These are phyloP conservation scores for Poa pratensis DNA, from an alignment of 176 grass and related monocot species.

Conservation along the genomic window DNA sequence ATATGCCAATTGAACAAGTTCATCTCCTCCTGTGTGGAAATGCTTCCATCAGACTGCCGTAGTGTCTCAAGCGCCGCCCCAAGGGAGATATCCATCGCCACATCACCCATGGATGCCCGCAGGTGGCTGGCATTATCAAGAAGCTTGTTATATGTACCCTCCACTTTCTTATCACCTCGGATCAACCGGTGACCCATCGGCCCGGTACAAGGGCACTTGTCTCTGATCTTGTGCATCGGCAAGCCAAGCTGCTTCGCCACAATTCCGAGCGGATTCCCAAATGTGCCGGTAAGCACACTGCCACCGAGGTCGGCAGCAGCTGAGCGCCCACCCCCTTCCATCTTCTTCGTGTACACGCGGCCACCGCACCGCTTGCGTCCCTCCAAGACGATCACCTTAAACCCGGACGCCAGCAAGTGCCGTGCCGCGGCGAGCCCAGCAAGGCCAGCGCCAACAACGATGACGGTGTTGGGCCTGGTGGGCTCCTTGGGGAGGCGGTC, in stretches of 20 bases:
- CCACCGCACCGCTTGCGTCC: slow-evolving; percentile 89
- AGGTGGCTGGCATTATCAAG: slow-evolving; percentile 80
- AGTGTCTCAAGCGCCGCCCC: slow-evolving; percentile 87
- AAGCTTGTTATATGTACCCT: slow-evolving; percentile 83
- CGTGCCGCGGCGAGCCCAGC: slow-evolving; percentile 82
- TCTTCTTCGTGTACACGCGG: slow-evolving; percentile 93
- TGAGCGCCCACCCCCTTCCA: slow-evolving; percentile 75
- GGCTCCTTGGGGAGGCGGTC: slow-evolving; percentile 78
- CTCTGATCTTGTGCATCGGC: slow-evolving; percentile 85
- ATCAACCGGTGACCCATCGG: slow-evolving; percentile 78
- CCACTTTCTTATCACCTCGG: slow-evolving; percentile 82
- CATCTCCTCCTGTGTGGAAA: slow-evolving; percentile 73
- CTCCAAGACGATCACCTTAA: slow-evolving; percentile 85
- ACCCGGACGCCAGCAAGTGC: slow-evolving; percentile 76
- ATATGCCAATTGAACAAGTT: slow-evolving; percentile 95
- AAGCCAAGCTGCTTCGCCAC: slow-evolving; percentile 79
- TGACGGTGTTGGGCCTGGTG: slow-evolving; percentile 62
- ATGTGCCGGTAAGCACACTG: slow-evolving; percentile 85
- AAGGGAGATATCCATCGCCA: slow-evolving; percentile 84
- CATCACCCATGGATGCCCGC: slow-evolving; percentile 79
- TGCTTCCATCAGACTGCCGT: slow-evolving; percentile 56
- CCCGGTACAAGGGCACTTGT: slow-evolving; percentile 83
- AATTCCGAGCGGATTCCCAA: slow-evolving; percentile 76
- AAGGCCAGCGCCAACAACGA: slow-evolving; percentile 78
- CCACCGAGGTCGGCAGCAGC: slow-evolving; percentile 91